Evolutionary conservation across 176 grass and related monocot species (phyloP), one percentile per base, ranked within the genome.

Genomic region (Cenchrus fungigraminus): DNA sequence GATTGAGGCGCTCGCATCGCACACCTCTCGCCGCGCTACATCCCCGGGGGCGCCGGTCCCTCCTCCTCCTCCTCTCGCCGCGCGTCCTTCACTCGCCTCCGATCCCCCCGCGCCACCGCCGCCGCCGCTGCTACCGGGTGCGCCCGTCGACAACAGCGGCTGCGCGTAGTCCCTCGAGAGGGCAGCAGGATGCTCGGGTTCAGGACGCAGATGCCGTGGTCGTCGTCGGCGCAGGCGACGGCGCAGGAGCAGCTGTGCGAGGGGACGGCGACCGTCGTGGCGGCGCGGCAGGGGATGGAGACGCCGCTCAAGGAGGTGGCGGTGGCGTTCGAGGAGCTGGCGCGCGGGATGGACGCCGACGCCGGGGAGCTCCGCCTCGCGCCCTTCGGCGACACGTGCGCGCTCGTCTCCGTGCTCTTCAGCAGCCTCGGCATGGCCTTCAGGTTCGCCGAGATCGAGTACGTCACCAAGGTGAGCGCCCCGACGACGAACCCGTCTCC

Each of bases 391-490:
- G 86, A 91, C 62, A 94, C 97, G 19, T 99, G 93, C 84, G 92
- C 91, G 3, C 97, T 94, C 71, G 93, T 99, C 70, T 92, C 94
- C 79, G 84, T 99, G 42, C 87, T 96, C 65, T 99, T 99, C 86
- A 91, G 83, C 49, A 96, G 74, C 81, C 93, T 99, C 71, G 97
- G 97, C 52, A 86, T 99, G 49, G 97, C 97, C 29, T 99, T 99
- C 89, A 96, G 82, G 85, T 99, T 99, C 81, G 93, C 93, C 56
- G 97, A 99, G 93, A 87, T 94, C 68, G 93, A 99, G 86, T 99
- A 99, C 66, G 90, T 92, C 84, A 62, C 97, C 84, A 99, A 99
- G 91, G 93, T 99, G 73, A 34, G 73, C 9, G 8, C 43, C 37
- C 79, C 0, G 12, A 56, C 9, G 11, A 17, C 67, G 71, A 34